A percentile compares a stretch with the other conserved stretches of the same genome.
phyloP scores from a whole-genome alignment of 352 stramenopile species.

The Peronospora belbahrii region DNA sequence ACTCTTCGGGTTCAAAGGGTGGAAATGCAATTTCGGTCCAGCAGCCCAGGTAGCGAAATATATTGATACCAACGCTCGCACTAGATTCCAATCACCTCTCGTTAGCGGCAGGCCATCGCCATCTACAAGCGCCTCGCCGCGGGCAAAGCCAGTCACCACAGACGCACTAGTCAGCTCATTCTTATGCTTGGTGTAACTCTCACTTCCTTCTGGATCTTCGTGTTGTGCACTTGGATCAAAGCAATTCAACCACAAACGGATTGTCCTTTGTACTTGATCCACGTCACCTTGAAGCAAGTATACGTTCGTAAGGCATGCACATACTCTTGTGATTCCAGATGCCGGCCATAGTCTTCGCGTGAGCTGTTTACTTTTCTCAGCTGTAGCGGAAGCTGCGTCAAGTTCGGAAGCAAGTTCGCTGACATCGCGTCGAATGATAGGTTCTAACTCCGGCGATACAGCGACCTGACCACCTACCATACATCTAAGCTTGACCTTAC shows the following conservation, averaged over 20 bases:
- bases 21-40: slow-evolving; percentile 42
- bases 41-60: slow-evolving; percentile 68
- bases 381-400: slow-evolving; percentile 45
- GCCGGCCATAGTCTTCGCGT: slow-evolving; percentile 65
- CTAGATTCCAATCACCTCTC: slow-evolving; percentile 74
- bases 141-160: slow-evolving; percentile 34
- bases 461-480: slow-evolving; percentile 62
- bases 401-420: slow-evolving; percentile 59
- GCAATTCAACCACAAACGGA: slow-evolving; percentile 58
- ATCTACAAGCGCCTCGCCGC: slow-evolving; percentile 65
- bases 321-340: slow-evolving; percentile 72
- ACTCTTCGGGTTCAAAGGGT: slow-evolving; percentile 26
- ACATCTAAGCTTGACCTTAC: slow-evolving; percentile 64
- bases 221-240: slow-evolving; percentile 66
- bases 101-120: slow-evolving; percentile 74
- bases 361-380: slow-evolving; percentile 54
- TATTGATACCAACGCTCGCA: slow-evolving; percentile 67
- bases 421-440: slow-evolving; percentile 55
- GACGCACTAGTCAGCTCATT: slow-evolving; percentile 16
- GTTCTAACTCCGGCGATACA: slow-evolving; percentile 53
- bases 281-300: slow-evolving; percentile 71
- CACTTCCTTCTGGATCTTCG: slow-evolving; percentile 31
- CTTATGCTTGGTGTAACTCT: slow-evolving; percentile 23
- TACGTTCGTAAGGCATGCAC: slow-evolving; percentile 64
- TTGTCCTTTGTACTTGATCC: slow-evolving; percentile 36